Evolutionary conservation across 345 rosid genomes (phyloP).

Genomic region (Angophora floribunda): DNA sequence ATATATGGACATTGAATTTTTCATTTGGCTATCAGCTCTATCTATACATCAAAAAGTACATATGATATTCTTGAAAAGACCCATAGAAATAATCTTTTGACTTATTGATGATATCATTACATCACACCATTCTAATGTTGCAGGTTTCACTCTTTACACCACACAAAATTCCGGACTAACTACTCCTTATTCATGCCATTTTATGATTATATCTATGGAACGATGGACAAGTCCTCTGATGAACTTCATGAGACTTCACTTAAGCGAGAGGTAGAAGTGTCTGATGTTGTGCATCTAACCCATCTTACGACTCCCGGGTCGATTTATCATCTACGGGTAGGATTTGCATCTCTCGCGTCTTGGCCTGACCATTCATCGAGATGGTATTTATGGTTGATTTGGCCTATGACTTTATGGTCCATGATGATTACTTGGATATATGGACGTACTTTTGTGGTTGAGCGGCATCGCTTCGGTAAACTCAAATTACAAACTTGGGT

Average conservation of each 20-base stretch:
- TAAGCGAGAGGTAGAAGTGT: constrained; percentile 27
- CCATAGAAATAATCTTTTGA: background rate
- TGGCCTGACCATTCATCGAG: constrained; percentile 24
- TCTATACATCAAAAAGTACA: background rate
- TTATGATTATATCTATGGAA: constrained; percentile 5
- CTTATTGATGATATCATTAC: background rate
- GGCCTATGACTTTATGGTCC: background rate
- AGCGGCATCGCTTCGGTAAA: background rate
- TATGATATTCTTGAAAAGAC: background rate
- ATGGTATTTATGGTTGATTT: constrained; percentile 10
- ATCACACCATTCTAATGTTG: background rate
- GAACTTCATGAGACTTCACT: background rate
- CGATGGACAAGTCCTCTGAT: constrained; percentile 1
- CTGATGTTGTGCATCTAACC: constrained; percentile 56
- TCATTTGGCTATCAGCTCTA: background rate
- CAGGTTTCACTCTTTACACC: constrained; percentile 7
- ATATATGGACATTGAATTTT: background rate
- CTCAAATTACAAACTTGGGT: constrained; percentile 2
- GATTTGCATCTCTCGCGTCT: constrained; percentile 51
- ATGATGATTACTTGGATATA: background rate
- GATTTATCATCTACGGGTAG: constrained; percentile 48
- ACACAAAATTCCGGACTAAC: constrained; percentile 7
- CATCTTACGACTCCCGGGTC: constrained; percentile 54
- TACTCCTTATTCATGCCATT: constrained; percentile 7
- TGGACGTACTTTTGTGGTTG: background rate